These are phyloP conservation scores for Talaromyces sp. DNA, from an alignment of 2,329 filamentous ascomycete genomes.

Conservation along the genomic window DNA sequence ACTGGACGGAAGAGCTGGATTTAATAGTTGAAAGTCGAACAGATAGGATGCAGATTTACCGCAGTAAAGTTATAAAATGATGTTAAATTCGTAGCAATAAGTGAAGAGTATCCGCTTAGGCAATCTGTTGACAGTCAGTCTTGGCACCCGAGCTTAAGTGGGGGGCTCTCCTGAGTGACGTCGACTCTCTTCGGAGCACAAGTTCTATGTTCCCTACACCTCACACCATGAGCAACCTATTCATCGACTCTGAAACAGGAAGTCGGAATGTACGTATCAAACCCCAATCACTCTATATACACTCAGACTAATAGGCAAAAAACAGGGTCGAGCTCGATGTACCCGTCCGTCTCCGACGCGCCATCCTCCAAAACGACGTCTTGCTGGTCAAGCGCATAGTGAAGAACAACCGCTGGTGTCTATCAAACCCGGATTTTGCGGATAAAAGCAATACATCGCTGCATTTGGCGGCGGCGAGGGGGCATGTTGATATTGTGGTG, in stretches of 20 bases:
- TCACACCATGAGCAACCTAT: not conserved
- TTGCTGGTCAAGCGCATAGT: conserved; percentile 72
- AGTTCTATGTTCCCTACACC: too few relatives aligned
- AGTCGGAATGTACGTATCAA: not conserved
- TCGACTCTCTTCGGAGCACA: too few relatives aligned
- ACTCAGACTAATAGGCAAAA: not conserved
- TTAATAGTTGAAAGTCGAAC: not conserved
- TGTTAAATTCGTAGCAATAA: not conserved
- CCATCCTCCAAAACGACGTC: conserved; percentile 69
- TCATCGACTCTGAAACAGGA: not conserved
- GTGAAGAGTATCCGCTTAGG: not conserved
- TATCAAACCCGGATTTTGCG: conserved; percentile 74
- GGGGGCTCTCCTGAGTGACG: not conserved
- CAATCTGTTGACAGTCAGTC: not conserved
- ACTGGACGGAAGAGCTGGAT: not conserved
- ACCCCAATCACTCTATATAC: not conserved
- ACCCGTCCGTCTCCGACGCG: conserved; percentile 69
- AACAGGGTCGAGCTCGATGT: conserved; percentile 34
- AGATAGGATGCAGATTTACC: not conserved
- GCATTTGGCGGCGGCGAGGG: conserved; percentile 71
- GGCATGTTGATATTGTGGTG: conserved; percentile 61
- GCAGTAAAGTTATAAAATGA: too few relatives aligned
- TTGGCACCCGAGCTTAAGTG: not conserved
- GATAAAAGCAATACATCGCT: conserved; percentile 76
- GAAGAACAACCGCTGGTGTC: conserved; percentile 60